A percentile compares a stretch with the other conserved stretches of the same genome.
phyloP scores from a whole-genome alignment of 768 basidiomycete species.

The Cystofilobasidium capitatum region DNA sequence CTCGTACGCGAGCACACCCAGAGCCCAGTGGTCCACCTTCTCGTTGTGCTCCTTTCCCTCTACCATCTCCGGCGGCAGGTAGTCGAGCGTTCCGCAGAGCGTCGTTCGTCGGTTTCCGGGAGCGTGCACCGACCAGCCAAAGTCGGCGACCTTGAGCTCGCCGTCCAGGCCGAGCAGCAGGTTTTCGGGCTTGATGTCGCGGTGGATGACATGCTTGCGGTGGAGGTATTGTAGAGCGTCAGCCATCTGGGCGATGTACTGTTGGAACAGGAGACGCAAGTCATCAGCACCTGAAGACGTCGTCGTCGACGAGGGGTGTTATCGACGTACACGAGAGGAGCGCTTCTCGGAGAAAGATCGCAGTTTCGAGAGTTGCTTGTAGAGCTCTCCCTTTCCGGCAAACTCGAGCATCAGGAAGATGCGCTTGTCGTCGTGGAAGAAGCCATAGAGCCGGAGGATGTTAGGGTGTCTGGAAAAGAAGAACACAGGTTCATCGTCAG shows the following conservation, averaged over 20 bases:
- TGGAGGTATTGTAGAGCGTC: conserved; percentile 89
- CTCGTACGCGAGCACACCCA: conserved; percentile 94
- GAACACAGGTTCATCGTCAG: background rate
- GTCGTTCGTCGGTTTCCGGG: conserved; percentile 82
- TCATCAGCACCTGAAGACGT: background rate
- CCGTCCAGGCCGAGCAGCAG: conserved; percentile 68
- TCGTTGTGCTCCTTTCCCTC: conserved; percentile 81
- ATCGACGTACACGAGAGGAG: conserved; percentile 49
- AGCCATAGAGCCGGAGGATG: conserved; percentile 86
- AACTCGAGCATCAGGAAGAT: conserved; percentile 98
- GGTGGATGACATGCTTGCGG: conserved; percentile 91
- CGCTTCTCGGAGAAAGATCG: conserved; percentile 81
- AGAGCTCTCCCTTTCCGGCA: conserved; percentile 91
- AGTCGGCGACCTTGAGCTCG: conserved; percentile 95
- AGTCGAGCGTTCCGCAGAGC: conserved; percentile 90
- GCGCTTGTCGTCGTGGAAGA: conserved; percentile 95
- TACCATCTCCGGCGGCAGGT: conserved; percentile 97
- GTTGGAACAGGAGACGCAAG: conserved; percentile 21
- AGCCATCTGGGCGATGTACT: conserved; percentile 97
- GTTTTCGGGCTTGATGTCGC: conserved; percentile 99
- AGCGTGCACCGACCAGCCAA: conserved; percentile 97
- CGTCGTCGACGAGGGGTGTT: background rate
- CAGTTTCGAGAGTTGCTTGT: conserved; percentile 81
- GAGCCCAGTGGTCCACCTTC: conserved; percentile 89
- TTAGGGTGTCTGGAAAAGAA: conserved; percentile 62